Base-by-base conservation (phyloP, 2,329 filamentous ascomycete genomes). In the Aspergillus niger region DNA sequence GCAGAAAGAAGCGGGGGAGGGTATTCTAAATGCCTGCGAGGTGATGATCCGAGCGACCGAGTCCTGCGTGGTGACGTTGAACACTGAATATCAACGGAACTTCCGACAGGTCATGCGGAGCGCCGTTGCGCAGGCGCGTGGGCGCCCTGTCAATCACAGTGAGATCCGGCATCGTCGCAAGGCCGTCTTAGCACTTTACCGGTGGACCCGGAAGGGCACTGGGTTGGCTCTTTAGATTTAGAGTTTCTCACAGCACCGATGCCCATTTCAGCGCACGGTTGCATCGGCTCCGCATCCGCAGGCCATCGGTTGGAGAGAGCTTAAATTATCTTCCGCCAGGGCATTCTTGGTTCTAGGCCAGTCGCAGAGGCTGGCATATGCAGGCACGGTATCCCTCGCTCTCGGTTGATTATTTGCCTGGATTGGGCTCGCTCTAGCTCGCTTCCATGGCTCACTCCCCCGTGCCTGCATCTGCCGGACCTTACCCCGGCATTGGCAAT, bases 41-140 rank as follows among this genome's bases (percentile, higher is more conserved):
- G 95, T 91, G 3, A 96, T 97, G 68, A 91, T 97, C 32, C 86
- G 92, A 44, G 93, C 93, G 13, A 92, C 96, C 67, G 93, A 97
- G 77, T 92, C 92, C 5, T 97, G 92, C 73, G 91, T 96, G 20
- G 92, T 95, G 59, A 97, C 92, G 10, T 82, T 97, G 55, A 95
- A 91, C 74, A 96, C 92, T 1, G 92, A 97, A 75, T 97, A 97
- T 76, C 93, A 96, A 90, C 85, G 93, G 68, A 96, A 96, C 77
- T 97, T 97, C 80, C 91, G 92, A 68, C 94, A 93, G 78, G 92
- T 97, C 38, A 97, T 97, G 92, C 89, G 92, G 53, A 94, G 91
- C 62, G 92, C 93, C 30, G 83, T 97, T 15, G 90, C 91, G 11
- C 91, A 96, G 75, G 92, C 96, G 54, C 88, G 91, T 53, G 93